phyloP scores from a whole-genome alignment of 2,329 filamentous ascomycete genomes.

The Aspergillus sp. region DNA sequence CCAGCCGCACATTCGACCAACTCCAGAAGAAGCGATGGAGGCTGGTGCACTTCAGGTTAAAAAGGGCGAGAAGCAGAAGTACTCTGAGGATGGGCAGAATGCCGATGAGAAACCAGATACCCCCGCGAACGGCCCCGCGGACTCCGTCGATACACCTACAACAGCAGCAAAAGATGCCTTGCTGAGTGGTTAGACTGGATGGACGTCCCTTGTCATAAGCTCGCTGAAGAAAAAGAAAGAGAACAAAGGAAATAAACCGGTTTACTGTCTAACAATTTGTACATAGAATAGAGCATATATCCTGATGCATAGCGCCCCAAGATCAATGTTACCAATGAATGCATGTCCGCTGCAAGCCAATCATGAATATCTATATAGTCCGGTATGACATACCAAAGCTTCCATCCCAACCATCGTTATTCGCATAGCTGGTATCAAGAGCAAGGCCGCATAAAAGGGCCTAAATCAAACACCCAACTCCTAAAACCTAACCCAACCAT shows the following conservation, averaged over 20 bases:
- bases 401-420: background rate
- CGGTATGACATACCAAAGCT: background rate
- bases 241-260: background rate
- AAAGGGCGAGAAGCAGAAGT: constrained; percentile 52
- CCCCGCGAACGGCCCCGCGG: constrained; percentile 10
- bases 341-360: background rate
- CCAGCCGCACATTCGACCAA: constrained; percentile 80
- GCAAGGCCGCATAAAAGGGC: background rate
- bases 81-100: constrained; percentile 9
- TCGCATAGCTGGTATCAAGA: constrained; percentile 7
- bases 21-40: constrained; percentile 83
- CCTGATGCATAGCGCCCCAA: constrained; percentile 3
- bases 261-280: constrained; percentile 1
- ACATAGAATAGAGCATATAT: constrained; percentile 8
- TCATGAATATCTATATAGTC: background rate
- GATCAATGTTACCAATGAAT: background rate
- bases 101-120: constrained; percentile 7
- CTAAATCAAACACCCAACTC: constrained; percentile 9
- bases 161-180: constrained; percentile 27
- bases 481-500: background rate
- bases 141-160: constrained; percentile 15
- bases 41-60: constrained; percentile 74
- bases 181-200: constrained; percentile 27
- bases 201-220: background rate
- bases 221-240: background rate